Evolutionary conservation across 129 eudicot genomes (phyloP), one percentile per base, ranked within the genome.

Genomic region (Saposhnikovia divaricata): DNA sequence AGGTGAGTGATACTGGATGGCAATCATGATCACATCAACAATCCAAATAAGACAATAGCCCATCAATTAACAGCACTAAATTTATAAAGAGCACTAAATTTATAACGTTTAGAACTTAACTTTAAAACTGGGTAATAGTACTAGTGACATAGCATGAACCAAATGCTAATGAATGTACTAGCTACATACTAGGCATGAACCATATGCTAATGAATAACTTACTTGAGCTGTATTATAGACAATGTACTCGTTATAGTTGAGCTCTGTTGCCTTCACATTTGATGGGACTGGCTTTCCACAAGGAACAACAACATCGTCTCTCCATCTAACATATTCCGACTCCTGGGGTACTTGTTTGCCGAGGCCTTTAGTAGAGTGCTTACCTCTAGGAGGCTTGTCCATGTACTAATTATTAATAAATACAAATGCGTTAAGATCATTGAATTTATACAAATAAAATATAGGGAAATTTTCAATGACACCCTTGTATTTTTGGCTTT

Each of bases 321-420:
- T 89, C 99, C 99, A 96, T 66, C 89, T 92, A 47, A 86, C 87
- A 83, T 86, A 89, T 57, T 90, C 95, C 9, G 93, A 86, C 83
- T 87, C 90, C 13, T 78, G 81, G 42, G 99, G 99, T 42, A 90
- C 83, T 78, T 86, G 91, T 82, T 90, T 89, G 63, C 99, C 99
- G 43, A 96, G 95, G 71, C 99, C 99, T 86, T 92, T 96, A 59
- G 99, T 96, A 23, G 99, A 92, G 78, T 96, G 97, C 89, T 92
- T 92, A 57, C 99, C 99, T 84, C 72, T 80, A 27, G 99, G 99
- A 80, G 95, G 99, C 69, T 96, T 90, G 45, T 92, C 99, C 87
- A 96, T 89, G 72, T 92, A 96, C 99, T 92, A 83, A 75, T 42
- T 27, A 68, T 79, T 42, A 42, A 59, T 6, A 2, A 51, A 51